Conservation (phyloP, 2,329 filamentous ascomycete species). For the Fusarium sp. region DNA sequence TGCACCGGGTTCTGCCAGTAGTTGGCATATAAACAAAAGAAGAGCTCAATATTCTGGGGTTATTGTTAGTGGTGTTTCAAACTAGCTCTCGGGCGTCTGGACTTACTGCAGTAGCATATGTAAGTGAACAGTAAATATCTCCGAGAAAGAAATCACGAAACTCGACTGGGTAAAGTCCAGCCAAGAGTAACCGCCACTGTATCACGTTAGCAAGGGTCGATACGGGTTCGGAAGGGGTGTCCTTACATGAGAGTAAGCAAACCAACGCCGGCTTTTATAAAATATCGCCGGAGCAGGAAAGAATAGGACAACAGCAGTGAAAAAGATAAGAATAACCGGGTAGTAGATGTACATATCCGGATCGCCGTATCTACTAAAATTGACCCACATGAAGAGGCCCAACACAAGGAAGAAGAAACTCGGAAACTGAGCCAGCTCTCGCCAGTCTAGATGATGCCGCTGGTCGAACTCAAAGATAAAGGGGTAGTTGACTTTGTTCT, state of each 20-base stretch:
- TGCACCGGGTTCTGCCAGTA: constrained; percentile 78
- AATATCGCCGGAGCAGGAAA: constrained; percentile 81
- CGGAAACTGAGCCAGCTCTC: constrained; percentile 86
- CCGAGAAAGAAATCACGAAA: constrained; percentile 98
- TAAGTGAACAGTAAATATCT: constrained; percentile 97
- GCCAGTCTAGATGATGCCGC: constrained; percentile 88
- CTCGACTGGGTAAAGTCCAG: constrained; percentile 91
- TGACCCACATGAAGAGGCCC: constrained; percentile 88
- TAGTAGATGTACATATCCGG: constrained; percentile 85
- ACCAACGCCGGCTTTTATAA: constrained; percentile 84
- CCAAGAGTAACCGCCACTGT: constrained; percentile 85
- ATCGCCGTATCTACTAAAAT: constrained; percentile 79
- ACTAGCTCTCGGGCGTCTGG: neutral
- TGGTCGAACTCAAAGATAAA: constrained; percentile 98
- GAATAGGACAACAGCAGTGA: constrained; percentile 78
- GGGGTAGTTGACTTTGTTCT: constrained; percentile 91
- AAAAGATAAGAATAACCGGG: constrained; percentile 81
- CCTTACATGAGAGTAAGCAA: constrained; percentile 87
- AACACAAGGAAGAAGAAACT: constrained; percentile 84
- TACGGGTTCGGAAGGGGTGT: rapidly evolving
- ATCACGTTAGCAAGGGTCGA: constrained; percentile 22
- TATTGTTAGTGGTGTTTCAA: constrained; percentile 18
- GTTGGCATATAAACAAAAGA: constrained; percentile 93
- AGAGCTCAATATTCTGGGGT: constrained; percentile 84
- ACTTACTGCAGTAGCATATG: constrained; percentile 87